A percentile compares a stretch with the other conserved stretches of the same genome.
Evolutionary conservation across 192 early-diverging fungal species (phyloP).

Genomic region (Gigaspora rosea): DNA sequence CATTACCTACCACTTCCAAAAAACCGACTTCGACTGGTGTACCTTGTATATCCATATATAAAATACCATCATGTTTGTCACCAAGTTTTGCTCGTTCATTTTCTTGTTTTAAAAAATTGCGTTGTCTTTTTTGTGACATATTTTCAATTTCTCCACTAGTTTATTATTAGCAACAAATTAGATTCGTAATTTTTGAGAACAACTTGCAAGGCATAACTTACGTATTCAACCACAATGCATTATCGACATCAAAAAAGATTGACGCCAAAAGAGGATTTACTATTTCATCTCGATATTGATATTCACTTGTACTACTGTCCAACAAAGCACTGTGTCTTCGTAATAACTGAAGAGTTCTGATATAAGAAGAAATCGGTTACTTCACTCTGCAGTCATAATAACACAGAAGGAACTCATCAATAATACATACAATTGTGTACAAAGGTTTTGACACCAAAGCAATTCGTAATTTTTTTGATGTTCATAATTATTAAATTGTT

Average conservation of each 20-base stretch:
- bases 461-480: conserved; percentile 24
- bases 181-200: conserved; percentile 4
- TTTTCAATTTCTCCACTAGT: conserved; percentile 19
- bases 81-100: conserved; percentile 18
- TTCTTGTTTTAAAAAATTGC: conserved; percentile 15
- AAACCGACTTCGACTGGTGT: conserved; percentile 7
- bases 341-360: not conserved
- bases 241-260: conserved; percentile 23
- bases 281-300: conserved; percentile 21
- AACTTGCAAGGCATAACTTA: conserved; percentile 3
- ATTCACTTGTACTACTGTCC: conserved; percentile 25
- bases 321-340: conserved; percentile 13
- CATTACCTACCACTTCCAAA: conserved; percentile 16
- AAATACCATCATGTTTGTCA: conserved; percentile 23
- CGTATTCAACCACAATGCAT: conserved; percentile 6
- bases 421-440: conserved; percentile 21
- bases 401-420: conserved; percentile 1
- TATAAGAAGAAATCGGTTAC: not conserved
- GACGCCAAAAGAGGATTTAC: conserved; percentile 12
- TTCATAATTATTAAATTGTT: conserved; percentile 11
- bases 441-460: conserved; percentile 28
- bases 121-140: not conserved
- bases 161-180: conserved; percentile 14
- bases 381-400: conserved; percentile 4
- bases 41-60: conserved; percentile 27